Conservation (phyloP, 768 basidiomycete genomes). For the Russula brevipes region DNA sequence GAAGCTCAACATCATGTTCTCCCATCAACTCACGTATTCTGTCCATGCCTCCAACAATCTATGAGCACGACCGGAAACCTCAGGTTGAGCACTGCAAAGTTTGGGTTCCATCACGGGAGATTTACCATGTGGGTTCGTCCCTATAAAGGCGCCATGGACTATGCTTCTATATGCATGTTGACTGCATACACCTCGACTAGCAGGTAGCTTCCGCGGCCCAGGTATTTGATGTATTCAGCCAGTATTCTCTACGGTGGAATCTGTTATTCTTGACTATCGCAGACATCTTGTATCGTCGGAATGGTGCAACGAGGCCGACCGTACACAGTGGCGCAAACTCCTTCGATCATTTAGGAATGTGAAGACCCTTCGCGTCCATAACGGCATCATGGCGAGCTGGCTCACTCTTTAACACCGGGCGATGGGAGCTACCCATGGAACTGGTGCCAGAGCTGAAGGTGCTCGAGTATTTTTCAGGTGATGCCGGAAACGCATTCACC, state of each 20-base stretch:
- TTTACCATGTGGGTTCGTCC: neutral
- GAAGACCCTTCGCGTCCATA: neutral
- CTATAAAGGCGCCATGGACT: neutral
- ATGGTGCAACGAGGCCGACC: neutral
- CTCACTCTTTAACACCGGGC: neutral
- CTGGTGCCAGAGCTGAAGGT: neutral
- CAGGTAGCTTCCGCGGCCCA: neutral
- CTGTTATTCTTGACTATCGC: neutral
- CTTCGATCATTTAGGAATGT: neutral
- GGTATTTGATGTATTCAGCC: neutral
- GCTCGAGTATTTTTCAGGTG: neutral
- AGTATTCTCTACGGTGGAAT: neutral
- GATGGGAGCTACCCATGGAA: neutral
- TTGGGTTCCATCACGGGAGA: neutral
- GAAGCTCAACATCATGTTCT: neutral
- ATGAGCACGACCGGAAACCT: neutral
- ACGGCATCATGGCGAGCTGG: neutral
- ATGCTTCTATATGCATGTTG: neutral
- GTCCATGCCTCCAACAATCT: neutral
- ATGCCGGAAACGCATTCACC: neutral
- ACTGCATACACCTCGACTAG: neutral
- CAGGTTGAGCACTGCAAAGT: neutral
- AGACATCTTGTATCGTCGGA: neutral
- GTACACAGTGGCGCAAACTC: neutral
- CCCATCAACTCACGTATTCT: neutral